A percentile compares a stretch with the other conserved stretches of the same genome.
phyloP scores from a whole-genome alignment of 108 stramenopile species.

The Nannochloropsis granulata region DNA sequence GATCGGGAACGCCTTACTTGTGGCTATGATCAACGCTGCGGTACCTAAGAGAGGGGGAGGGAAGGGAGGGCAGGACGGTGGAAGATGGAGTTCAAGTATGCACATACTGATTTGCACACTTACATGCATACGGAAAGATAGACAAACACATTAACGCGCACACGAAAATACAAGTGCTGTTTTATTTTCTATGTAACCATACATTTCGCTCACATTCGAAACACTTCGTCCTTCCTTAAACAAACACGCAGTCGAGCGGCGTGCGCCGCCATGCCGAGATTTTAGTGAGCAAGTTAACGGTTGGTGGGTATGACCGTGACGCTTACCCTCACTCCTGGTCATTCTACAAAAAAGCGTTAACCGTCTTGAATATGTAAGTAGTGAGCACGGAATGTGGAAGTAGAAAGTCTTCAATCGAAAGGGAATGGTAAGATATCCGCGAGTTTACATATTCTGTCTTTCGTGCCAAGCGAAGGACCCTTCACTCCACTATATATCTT shows the following conservation, averaged over 20 bases:
- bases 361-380: neutral
- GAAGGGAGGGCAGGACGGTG: too few species aligned
- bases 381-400: neutral
- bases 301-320: neutral
- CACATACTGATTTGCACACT: too few species aligned
- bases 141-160: too few species aligned
- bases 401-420: neutral
- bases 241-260: neutral
- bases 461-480: too few species aligned
- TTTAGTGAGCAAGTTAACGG: neutral
- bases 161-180: too few species aligned
- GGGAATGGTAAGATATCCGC: too few species aligned
- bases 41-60: neutral
- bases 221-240: too few species aligned
- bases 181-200: too few species aligned
- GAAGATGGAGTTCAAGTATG: too few species aligned
- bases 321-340: neutral
- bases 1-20: neutral
- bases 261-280: neutral
- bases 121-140: too few species aligned
- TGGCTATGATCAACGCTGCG: neutral
- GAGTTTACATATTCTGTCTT: too few species aligned
- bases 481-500: neutral
- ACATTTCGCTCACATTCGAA: too few species aligned
- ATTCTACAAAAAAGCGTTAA: neutral